Evolutionary conservation across 169 alveolate species (phyloP).

Genomic region (Plasmodium gaboni): DNA sequence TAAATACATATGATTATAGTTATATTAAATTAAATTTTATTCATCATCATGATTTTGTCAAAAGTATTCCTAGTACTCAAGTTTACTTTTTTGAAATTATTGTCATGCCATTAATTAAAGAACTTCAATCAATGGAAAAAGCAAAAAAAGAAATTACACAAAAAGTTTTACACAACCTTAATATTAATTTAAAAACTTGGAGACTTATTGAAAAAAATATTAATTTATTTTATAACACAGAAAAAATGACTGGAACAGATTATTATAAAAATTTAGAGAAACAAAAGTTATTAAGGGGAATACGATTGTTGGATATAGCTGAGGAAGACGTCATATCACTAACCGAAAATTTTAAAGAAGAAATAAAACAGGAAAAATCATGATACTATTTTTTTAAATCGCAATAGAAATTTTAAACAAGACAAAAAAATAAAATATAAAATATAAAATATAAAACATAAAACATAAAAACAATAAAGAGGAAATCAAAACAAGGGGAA

Average conservation of each 20-base stretch:
- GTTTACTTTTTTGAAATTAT: slow-evolving; percentile 73
- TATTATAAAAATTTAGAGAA: slow-evolving; percentile 70
- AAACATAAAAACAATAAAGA: not conserved
- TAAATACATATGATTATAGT: slow-evolving; percentile 54
- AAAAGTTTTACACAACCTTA: slow-evolving; percentile 59
- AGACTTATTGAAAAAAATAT: slow-evolving; percentile 67
- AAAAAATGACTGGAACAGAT: slow-evolving; percentile 72
- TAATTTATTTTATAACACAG: slow-evolving; percentile 72
- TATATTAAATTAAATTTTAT: slow-evolving; percentile 69
- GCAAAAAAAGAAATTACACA: slow-evolving; percentile 56
- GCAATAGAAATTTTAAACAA: not conserved
- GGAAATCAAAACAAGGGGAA: not conserved
- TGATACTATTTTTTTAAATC: not conserved
- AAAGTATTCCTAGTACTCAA: slow-evolving; percentile 68
- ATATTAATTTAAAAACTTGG: slow-evolving; percentile 65
- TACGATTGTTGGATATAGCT: slow-evolving; percentile 55
- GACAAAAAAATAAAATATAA: not conserved
- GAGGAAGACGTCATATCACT: slow-evolving; percentile 72
- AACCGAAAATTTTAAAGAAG: slow-evolving; percentile 22
- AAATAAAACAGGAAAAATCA: not conserved
- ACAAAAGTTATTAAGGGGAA: slow-evolving; percentile 65
- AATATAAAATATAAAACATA: not conserved
- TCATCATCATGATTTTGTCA: slow-evolving; percentile 69
- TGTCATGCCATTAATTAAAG: slow-evolving; percentile 70
- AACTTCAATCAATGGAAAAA: slow-evolving; percentile 68